phyloP scores from a whole-genome alignment of 2,329 filamentous ascomycete species.

The Nakataea oryzae region DNA sequence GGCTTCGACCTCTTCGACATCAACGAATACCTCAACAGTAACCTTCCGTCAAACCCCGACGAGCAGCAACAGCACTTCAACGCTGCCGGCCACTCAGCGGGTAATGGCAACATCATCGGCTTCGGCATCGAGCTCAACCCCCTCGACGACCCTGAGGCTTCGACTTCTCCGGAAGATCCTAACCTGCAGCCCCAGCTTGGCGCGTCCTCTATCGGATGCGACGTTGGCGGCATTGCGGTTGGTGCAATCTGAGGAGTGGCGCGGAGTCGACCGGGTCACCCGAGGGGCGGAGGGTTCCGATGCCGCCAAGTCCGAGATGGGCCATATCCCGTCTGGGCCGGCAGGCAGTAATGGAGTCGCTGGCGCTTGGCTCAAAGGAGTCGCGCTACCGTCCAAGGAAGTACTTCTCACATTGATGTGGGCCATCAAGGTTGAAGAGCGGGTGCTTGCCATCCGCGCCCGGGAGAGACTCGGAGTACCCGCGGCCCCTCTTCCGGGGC shows the following conservation, averaged over 20 bases:
- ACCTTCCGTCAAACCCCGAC: constrained; percentile 13
- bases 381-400: constrained; percentile 33
- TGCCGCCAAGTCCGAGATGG: neutral
- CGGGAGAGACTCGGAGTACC: neutral
- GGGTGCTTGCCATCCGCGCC: constrained; percentile 17
- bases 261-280: constrained; percentile 29
- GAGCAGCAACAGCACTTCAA: neutral
- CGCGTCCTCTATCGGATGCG: constrained; percentile 65
- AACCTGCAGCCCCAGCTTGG: constrained; percentile 64
- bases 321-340: neutral
- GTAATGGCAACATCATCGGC: constrained; percentile 32
- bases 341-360: neutral
- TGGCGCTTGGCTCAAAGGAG: neutral
- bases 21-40: constrained; percentile 45
- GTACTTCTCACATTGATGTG: constrained; percentile 36
- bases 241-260: constrained; percentile 44
- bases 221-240: constrained; percentile 65
- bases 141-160: constrained; percentile 48
- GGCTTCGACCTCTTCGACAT: constrained; percentile 29
- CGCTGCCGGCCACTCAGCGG: constrained; percentile 19
- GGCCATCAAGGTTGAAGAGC: constrained; percentile 31
- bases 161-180: constrained; percentile 53
- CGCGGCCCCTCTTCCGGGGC: neutral
- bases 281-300: neutral
- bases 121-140: constrained; percentile 40